Evolutionary conservation across 345 rosid genomes (phyloP).

Genomic region (Geranium brycei): DNA sequence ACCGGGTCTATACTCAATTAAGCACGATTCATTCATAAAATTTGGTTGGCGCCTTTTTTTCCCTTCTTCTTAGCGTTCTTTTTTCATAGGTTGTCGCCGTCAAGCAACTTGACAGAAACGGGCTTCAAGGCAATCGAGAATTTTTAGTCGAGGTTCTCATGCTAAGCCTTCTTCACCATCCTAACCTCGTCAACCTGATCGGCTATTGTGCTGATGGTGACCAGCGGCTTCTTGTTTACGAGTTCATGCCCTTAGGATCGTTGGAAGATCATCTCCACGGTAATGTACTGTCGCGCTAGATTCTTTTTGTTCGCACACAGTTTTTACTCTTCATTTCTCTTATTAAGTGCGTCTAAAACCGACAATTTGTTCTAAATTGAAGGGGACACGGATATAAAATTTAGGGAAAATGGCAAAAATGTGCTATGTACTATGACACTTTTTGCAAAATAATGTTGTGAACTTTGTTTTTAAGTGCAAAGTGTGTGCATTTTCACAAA

Average conservation of each 20-base stretch:
- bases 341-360: background rate
- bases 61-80: background rate
- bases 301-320: slow-evolving; percentile 2
- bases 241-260: slow-evolving; percentile 94
- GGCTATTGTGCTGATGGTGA: slow-evolving; percentile 99
- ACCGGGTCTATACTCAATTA: too few relatives aligned
- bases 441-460: too few relatives aligned
- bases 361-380: background rate
- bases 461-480: too few relatives aligned
- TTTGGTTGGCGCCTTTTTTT: too few relatives aligned
- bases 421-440: too few relatives aligned
- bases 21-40: too few relatives aligned
- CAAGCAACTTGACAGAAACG: slow-evolving; percentile 89
- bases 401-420: too few relatives aligned
- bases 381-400: too few relatives aligned
- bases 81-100: slow-evolving; percentile 82
- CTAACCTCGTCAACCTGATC: slow-evolving; percentile 82
- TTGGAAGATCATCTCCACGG: slow-evolving; percentile 98
- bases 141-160: slow-evolving; percentile 97
- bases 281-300: slow-evolving; percentile 17
- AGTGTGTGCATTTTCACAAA: too few relatives aligned
- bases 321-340: background rate
- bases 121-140: slow-evolving; percentile 96
- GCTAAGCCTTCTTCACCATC: slow-evolving; percentile 98
- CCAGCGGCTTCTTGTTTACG: slow-evolving; percentile 95